Base-by-base conservation (phyloP, 495 filamentous ascomycete species). In the Pyrenula aspistea region DNA sequence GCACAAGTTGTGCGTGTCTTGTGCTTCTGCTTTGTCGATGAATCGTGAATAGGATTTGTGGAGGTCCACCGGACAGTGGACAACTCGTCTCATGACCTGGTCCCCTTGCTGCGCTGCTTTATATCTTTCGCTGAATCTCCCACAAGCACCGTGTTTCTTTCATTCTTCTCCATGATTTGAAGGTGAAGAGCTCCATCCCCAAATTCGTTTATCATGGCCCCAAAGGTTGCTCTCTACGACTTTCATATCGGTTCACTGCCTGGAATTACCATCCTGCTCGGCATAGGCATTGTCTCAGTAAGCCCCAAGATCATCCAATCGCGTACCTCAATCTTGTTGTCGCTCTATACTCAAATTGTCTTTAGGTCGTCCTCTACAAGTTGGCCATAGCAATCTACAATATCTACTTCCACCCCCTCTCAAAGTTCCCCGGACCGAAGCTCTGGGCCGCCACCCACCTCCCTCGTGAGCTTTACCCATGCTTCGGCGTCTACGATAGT, bases 361-460 rank as follows among this genome's bases (percentile, higher is more conserved):
- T 48, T 48, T 50, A 68, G 66, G 2, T 56, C 22, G 11, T 62
- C 12, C 47, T 66, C 42, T 62, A 42, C 22, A 3, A 61, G 4
- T 10, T 42, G 2, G 60, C 57, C 25, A 61, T 49, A 23, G 54
- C 62, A 25, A 56, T 73, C 55, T 82, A 82, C 61, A 71, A 74
- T 31, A 63, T 81, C 24, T 76, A 64, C 56, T 71, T 75, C 59
- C 77, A 78, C 52, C 78, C 79, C 0, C 71, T 83, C 15, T 51
- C 63, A 19, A 63, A 62, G 2, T 76, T 75, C 60, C 81, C 81
- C 0, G 81, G 81, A 2, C 81, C 80, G 22, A 70, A 64, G 51
- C 55, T 66, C 3, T 76, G 69, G 64, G 66, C 69, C 1, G 65
- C 75, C 0, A 71, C 73, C 1, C 57, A 61, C 12, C 57, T 82